phyloP scores from a whole-genome alignment of 306 rosid genomes.

The Lathyrus aphaca region DNA sequence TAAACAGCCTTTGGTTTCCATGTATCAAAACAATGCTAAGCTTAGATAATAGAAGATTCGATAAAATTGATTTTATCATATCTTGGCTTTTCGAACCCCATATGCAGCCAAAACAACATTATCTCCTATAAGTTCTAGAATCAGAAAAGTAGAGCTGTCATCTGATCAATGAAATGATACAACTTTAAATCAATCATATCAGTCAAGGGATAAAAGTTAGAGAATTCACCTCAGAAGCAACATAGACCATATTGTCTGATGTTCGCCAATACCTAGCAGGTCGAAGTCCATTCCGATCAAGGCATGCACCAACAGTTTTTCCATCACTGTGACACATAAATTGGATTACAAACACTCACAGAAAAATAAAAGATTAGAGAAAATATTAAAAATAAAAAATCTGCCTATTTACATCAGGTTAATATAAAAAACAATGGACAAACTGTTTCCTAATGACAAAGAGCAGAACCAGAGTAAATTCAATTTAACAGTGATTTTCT shows the following conservation, averaged over 20 bases:
- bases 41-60: not conserved
- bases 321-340: slow-evolving; percentile 76
- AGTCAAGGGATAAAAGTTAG: slow-evolving; percentile 36
- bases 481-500: slow-evolving; percentile 22
- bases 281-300: slow-evolving; percentile 97
- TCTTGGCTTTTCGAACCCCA: slow-evolving; percentile 28
- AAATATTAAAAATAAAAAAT: slow-evolving; percentile 10
- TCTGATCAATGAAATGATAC: slow-evolving; percentile 34
- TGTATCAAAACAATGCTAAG: not conserved
- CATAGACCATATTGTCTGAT: slow-evolving; percentile 93
- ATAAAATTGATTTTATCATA: slow-evolving; percentile 15
- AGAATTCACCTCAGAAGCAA: slow-evolving; percentile 92
- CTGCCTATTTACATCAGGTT: not conserved
- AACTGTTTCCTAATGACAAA: slow-evolving; percentile 27
- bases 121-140: slow-evolving; percentile 31
- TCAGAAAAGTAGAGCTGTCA: slow-evolving; percentile 16
- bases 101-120: slow-evolving; percentile 28
- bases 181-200: slow-evolving; percentile 36
- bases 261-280: slow-evolving; percentile 99
- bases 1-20: slow-evolving; percentile 9
- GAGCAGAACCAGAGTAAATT: slow-evolving; percentile 23
- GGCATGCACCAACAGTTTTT: slow-evolving; percentile 97
- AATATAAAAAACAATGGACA: slow-evolving; percentile 10
- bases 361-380: slow-evolving; percentile 20
- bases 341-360: slow-evolving; percentile 44